These are phyloP conservation scores for Dictyostelium firmibasis DNA, from an alignment of 78 protist genomes.

Conservation along the genomic window DNA sequence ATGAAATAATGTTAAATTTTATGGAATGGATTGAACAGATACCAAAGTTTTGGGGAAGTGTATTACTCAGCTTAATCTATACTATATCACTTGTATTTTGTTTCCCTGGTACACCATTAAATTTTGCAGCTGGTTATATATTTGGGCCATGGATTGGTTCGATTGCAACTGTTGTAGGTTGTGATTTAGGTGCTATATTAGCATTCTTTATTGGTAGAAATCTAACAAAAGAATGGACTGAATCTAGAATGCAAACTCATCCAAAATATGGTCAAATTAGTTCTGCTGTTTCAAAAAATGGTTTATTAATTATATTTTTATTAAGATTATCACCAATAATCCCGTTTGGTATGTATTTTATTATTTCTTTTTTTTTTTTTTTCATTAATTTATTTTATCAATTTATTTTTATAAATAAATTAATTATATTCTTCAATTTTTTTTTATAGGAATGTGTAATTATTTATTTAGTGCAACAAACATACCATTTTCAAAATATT, in stretches of 20 bases:
- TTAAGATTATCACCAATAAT: conserved; percentile 76
- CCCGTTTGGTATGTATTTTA: conserved; percentile 45
- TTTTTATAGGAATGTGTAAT: conserved; percentile 55
- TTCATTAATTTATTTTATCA: neutral
- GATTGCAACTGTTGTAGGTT: conserved; percentile 47
- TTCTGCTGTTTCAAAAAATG: conserved; percentile 62
- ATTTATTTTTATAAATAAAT: neutral
- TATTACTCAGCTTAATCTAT: conserved; percentile 30
- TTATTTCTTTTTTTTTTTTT: neutral
- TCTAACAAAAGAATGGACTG: conserved; percentile 75
- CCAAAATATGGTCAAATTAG: conserved; percentile 65
- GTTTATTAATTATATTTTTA: conserved; percentile 62
- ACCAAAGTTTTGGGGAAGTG: conserved; percentile 46
- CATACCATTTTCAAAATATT: conserved; percentile 45
- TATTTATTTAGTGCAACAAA: conserved; percentile 79
- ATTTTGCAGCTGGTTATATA: conserved; percentile 68
- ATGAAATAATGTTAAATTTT: neutral
- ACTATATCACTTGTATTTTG: conserved; percentile 54
- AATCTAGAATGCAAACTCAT: conserved; percentile 43
- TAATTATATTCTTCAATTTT: neutral
- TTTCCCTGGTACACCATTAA: conserved; percentile 73
- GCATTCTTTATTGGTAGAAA: conserved; percentile 52
- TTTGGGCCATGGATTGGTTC: conserved; percentile 58
- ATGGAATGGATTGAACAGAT: conserved; percentile 32
- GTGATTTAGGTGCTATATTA: conserved; percentile 68